Percentiles rank a stretch among this genome's conserved stretches.
phyloP scores from a whole-genome alignment of 2,329 filamentous ascomycete genomes.

The Phialocephala sp. region DNA sequence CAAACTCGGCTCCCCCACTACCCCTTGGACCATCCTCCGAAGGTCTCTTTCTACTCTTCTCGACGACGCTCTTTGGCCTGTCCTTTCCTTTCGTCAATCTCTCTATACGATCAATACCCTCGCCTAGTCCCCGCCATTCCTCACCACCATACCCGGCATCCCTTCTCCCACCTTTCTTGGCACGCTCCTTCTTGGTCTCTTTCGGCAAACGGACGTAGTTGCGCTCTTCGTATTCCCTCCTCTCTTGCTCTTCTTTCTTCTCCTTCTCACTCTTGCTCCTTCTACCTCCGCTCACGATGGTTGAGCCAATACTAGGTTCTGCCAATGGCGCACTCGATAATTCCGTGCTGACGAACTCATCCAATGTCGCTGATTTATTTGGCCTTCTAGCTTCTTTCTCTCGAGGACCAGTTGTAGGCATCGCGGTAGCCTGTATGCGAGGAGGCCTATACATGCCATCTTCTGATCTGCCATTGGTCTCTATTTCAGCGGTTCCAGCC shows the following conservation, averaged over 20 bases:
- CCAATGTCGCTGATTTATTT: conserved; percentile 81
- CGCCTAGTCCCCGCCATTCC: conserved; percentile 86
- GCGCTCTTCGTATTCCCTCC: conserved; percentile 85
- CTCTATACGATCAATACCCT: conserved; percentile 86
- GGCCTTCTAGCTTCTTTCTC: conserved; percentile 65
- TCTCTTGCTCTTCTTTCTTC: conserved; percentile 77
- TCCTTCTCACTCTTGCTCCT: conserved; percentile 79
- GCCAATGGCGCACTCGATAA: conserved; percentile 81
- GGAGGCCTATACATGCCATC: conserved; percentile 88
- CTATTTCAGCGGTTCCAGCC: conserved; percentile 32
- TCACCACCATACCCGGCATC: conserved; percentile 81
- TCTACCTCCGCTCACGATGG: conserved; percentile 79
- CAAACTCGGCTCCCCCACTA: conserved; percentile 68
- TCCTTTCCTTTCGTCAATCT: conserved; percentile 76
- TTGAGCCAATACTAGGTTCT: conserved; percentile 90
- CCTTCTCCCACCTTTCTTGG: conserved; percentile 59
- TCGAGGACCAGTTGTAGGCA: conserved; percentile 61
- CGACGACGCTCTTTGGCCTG: conserved; percentile 61
- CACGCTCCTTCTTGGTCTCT: conserved; percentile 86
- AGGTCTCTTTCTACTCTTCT: conserved; percentile 85
- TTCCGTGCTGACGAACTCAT: conserved; percentile 89
- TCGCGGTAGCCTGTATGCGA: conserved; percentile 82
- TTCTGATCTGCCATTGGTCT: conserved; percentile 46
- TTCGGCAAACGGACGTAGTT: conserved; percentile 89
- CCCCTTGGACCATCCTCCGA: conserved; percentile 75